Conservation (phyloP, 2,329 filamentous ascomycete genomes). For the Exophiala bonariae region DNA sequence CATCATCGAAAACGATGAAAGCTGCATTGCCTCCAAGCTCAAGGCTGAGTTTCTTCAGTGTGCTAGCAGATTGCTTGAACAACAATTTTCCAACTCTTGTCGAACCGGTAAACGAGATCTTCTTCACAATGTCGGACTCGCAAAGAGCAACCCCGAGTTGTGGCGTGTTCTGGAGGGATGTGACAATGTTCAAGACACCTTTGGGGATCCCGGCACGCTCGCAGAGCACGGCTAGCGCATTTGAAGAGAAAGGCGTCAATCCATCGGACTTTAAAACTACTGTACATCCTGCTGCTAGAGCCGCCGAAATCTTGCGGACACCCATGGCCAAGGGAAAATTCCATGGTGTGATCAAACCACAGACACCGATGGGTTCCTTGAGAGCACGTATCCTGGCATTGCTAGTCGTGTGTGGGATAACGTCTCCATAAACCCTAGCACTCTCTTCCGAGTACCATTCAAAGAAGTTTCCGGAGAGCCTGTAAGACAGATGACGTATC, state of each 20-base stretch:
- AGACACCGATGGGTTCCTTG: conserved; percentile 82
- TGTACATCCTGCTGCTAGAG: conserved; percentile 38
- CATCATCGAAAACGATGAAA: conserved; percentile 42
- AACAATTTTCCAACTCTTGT: conserved; percentile 35
- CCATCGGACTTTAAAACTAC: conserved; percentile 36
- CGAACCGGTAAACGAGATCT: conserved; percentile 33
- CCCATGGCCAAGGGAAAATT: conserved; percentile 82
- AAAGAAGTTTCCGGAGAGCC: conserved; percentile 43
- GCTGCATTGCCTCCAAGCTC: conserved; percentile 46
- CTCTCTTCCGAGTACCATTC: conserved; percentile 56
- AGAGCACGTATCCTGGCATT: conserved; percentile 74
- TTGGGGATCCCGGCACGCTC: conserved; percentile 35
- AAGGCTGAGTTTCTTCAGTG: conserved; percentile 43
- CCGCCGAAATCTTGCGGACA: conserved; percentile 33
- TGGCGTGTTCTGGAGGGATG: conserved; percentile 69
- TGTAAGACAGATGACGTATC: too few relatives aligned
- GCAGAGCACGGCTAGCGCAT: conserved; percentile 32
- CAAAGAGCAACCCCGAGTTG: conserved; percentile 60
- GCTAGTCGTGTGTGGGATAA: conserved; percentile 60
- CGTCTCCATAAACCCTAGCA: conserved; percentile 47
- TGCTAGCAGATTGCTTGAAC: conserved; percentile 31
- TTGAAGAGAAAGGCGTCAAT: conserved; percentile 35
- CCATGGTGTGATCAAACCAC: conserved; percentile 82
- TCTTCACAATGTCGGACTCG: conserved; percentile 29
- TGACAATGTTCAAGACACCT: conserved; percentile 35